Base-by-base conservation (phyloP, 176 grass and related monocot species). In the Chloris gayana region DNA sequence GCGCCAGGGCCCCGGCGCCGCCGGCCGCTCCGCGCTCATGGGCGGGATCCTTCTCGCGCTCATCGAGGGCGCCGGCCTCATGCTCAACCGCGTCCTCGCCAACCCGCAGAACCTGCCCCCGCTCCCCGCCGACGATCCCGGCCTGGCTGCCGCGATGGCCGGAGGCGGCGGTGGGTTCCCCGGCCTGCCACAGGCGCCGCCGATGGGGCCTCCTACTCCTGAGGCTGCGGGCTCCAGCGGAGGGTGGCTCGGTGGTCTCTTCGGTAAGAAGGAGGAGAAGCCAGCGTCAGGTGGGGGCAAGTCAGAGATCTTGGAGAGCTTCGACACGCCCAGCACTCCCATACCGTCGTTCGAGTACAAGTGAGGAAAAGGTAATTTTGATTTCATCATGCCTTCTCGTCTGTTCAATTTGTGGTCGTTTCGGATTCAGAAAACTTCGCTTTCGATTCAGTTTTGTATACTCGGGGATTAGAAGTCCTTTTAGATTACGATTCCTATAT, bases 51-150 rank as follows among this genome's bases (percentile, higher is more conserved):
- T 99, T 47, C 91, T 99, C 17, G 97, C 91, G 12, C 93, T 99
- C 64, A 99, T 99, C 83, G 97, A 99, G 84, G 97, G 97, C 34
- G 93, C 93, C 4, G 91, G 97, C 0, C 90, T 99, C 57, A 96
- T 96, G 93, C 93, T 99, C 75, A 99, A 95, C 37, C 88, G 97
- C 74, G 80, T 99, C 65, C 85, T 99, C 46, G 84, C 77, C 63
- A 64, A 70, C 44, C 88, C 96, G 11, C 85, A 90, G 81, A 90
- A 84, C 37, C 80, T 84, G 1, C 94, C 91, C 13, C 81, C 85
- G 7, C 30, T 83, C 30, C 76, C 89, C 38, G 59, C 80, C 64
- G 91, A 96, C 24, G 91, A 91, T 4, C 90, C 92, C 13, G 79
- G 35, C 70, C 70, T 91, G 30, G 54, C 61, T 7, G 76, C 70